Evolutionary conservation across 208 protist species (phyloP).

Genomic region (Leishmania gerbilli): DNA sequence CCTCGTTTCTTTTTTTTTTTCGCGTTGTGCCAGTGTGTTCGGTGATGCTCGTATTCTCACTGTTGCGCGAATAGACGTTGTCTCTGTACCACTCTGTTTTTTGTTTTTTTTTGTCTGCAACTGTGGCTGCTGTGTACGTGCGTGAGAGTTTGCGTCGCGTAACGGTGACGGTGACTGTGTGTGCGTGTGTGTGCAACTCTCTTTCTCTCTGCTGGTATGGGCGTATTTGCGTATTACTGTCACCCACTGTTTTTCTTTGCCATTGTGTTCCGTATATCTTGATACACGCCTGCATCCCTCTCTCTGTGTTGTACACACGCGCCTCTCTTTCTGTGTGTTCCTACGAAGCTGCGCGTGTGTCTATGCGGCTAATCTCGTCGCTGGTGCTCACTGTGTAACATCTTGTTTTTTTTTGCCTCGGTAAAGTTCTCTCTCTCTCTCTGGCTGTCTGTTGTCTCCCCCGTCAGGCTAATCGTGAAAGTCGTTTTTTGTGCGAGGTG

Average conservation of each 20-base stretch:
- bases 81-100: not conserved
- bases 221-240: not conserved
- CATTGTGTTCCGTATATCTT: not conserved
- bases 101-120: constrained; percentile 6
- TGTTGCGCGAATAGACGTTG: not conserved
- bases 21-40: not conserved
- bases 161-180: not conserved
- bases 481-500: not conserved
- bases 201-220: not conserved
- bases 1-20: not conserved
- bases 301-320: not conserved
- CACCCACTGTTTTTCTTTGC: not conserved
- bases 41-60: not conserved
- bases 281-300: not conserved
- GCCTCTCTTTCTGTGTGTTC: not conserved
- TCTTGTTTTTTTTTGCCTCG: not conserved
- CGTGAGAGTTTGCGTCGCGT: not conserved
- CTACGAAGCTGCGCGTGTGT: not conserved
- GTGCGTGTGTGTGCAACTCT: not conserved
- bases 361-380: not conserved
- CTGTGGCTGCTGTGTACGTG: not conserved
- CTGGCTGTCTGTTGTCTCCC: not conserved
- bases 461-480: not conserved
- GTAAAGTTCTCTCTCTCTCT: not conserved
- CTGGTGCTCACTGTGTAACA: not conserved